These are phyloP conservation scores for Ophiostoma himal-ulmi DNA, from an alignment of 2,329 filamentous ascomycete species.

Conservation along the genomic window DNA sequence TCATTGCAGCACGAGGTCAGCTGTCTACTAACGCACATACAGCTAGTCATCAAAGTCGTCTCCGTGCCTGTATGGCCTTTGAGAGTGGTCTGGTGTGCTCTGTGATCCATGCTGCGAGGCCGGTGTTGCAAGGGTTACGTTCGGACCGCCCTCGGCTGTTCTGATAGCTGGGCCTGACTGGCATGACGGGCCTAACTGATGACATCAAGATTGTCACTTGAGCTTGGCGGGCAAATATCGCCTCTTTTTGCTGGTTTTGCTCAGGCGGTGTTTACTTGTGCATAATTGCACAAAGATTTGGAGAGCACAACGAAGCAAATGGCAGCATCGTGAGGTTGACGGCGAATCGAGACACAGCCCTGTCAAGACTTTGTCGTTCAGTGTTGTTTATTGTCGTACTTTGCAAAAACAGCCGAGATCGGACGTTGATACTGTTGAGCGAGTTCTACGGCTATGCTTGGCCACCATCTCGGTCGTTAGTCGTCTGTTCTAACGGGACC, in stretches of 20 bases:
- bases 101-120: background rate
- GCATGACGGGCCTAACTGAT: background rate
- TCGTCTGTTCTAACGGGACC: background rate
- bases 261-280: too few relatives aligned
- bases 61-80: background rate
- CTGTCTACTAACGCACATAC: background rate
- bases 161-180: background rate
- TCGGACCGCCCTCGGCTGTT: slow-evolving; percentile 17
- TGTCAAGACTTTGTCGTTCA: background rate
- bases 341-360: background rate
- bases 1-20: slow-evolving; percentile 4
- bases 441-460: background rate
- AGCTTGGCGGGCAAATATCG: background rate
- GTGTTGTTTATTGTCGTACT: background rate
- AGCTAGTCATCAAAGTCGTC: background rate
- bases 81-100: background rate
- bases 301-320: background rate
- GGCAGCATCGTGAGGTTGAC: background rate
- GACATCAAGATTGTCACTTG: background rate
- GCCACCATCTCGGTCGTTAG: background rate
- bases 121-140: background rate
- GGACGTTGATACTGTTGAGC: background rate
- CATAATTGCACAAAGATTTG: background rate
- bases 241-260: background rate
- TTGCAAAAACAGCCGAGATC: background rate